Percentiles rank a stretch among this genome's conserved stretches.
Evolutionary conservation across 1,139 yeast genomes (phyloP).

Genomic region (Suhomyces yuchorum): DNA sequence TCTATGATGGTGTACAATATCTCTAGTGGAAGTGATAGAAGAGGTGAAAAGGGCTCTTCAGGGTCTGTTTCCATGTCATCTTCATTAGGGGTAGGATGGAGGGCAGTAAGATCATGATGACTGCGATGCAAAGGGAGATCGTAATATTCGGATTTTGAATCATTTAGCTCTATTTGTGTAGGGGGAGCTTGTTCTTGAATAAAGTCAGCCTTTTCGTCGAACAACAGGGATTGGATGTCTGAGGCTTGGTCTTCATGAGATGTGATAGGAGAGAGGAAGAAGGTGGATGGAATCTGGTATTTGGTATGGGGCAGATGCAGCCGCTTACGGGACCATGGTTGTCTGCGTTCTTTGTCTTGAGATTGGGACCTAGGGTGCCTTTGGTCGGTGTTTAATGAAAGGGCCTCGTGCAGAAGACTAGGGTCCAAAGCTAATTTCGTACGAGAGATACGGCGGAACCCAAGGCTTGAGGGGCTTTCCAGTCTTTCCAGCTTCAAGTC

Average conservation of each 20-base stretch:
- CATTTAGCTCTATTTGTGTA: neutral
- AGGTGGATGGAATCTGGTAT: constrained; percentile 22
- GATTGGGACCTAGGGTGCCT: constrained; percentile 11
- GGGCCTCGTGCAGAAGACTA: neutral
- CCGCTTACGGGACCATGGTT: constrained; percentile 9
- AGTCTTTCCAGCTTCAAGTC: constrained; percentile 6
- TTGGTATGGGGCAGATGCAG: constrained; percentile 11
- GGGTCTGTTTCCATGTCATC: constrained; percentile 1
- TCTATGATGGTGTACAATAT: constrained; percentile 47
- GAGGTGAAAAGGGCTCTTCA: constrained; percentile 25
- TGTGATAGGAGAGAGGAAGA: constrained; percentile 40
- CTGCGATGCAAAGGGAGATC: constrained; percentile 4
- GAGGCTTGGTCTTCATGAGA: constrained; percentile 30
- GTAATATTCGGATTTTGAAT: constrained; percentile 2
- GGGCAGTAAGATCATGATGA: constrained; percentile 2
- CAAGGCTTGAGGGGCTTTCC: constrained; percentile 3
- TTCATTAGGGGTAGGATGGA: neutral
- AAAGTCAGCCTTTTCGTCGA: constrained; percentile 1
- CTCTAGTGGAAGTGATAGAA: constrained; percentile 44
- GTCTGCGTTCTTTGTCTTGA: constrained; percentile 8
- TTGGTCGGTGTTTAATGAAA: constrained; percentile 6
- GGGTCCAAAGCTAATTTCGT: neutral
- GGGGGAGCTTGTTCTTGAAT: neutral
- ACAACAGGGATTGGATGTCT: neutral
- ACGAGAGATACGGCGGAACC: constrained; percentile 3